These are phyloP conservation scores for Misopates orontium DNA, from an alignment of 257 asterid genomes.

Conservation along the genomic window DNA sequence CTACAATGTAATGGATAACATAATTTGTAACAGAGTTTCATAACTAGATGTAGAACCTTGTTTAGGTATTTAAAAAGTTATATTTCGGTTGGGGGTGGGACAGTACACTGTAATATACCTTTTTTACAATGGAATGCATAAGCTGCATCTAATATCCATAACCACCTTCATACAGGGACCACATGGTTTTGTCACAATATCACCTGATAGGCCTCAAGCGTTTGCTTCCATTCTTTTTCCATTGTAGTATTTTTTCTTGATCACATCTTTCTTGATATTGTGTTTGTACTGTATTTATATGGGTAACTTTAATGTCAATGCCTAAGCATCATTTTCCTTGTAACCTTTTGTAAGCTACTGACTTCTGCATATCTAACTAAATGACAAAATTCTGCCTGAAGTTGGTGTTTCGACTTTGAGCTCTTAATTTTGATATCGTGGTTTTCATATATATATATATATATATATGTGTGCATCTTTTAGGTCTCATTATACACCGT, in stretches of 20 bases:
- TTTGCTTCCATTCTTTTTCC: background rate
- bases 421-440: constrained; percentile 16
- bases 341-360: background rate
- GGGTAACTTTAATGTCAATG: constrained; percentile 8
- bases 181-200: background rate
- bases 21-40: background rate
- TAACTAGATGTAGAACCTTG: constrained; percentile 6
- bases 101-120: background rate
- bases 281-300: constrained; percentile 1
- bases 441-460: constrained; percentile 16
- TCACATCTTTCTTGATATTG: constrained; percentile 17
- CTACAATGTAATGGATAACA: no score
- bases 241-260: constrained; percentile 12
- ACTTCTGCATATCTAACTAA: background rate
- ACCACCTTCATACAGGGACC: background rate
- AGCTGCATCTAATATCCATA: background rate
- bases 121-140: background rate
- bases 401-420: background rate
- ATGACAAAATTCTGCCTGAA: constrained; percentile 6
- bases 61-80: constrained; percentile 16
- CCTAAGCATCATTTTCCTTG: constrained; percentile 2
- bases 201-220: background rate
- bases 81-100: background rate
- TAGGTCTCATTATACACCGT: constrained; percentile 21
- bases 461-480: constrained; percentile 24